These are phyloP conservation scores for Leishmania arabica DNA, from an alignment of 208 protist genomes.

Conservation along the genomic window DNA sequence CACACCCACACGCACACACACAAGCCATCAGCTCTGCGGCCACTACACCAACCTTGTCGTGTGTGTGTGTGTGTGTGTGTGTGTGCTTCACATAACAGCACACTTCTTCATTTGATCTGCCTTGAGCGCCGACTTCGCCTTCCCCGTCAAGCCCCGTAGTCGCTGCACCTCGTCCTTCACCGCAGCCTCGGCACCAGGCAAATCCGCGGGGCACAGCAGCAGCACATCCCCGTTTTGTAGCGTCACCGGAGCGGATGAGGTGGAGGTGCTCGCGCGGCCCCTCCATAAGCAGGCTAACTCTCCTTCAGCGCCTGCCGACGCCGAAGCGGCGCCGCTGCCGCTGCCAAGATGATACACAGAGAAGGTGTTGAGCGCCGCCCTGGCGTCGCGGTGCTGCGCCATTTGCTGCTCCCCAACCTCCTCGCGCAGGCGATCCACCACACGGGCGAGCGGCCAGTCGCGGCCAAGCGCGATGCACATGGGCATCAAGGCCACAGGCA, in stretches of 20 bases:
- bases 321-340: not conserved
- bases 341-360: slow-evolving; percentile 15
- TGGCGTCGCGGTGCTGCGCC: not conserved
- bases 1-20: not conserved
- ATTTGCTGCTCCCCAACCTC: slow-evolving; percentile 32
- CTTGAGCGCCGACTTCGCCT: slow-evolving; percentile 42
- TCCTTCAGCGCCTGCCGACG: not conserved
- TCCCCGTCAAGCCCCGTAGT: slow-evolving; percentile 49
- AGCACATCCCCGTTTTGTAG: slow-evolving; percentile 61
- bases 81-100: slow-evolving; percentile 47
- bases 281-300: slow-evolving; percentile 7
- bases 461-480: slow-evolving; percentile 46
- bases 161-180: slow-evolving; percentile 50
- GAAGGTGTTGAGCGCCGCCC: slow-evolving; percentile 6
- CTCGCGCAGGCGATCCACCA: slow-evolving; percentile 42
- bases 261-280: not conserved
- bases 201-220: slow-evolving; percentile 30
- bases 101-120: slow-evolving; percentile 69
- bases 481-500: slow-evolving; percentile 28
- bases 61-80: not conserved
- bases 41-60: no score
- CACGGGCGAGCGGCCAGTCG: slow-evolving; percentile 46
- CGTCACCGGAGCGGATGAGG: slow-evolving; percentile 7
- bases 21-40: no score
- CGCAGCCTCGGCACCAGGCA: slow-evolving; percentile 16